Base-by-base conservation (phyloP, 2,329 filamentous ascomycete species). In the Fusarium mundagurra region DNA sequence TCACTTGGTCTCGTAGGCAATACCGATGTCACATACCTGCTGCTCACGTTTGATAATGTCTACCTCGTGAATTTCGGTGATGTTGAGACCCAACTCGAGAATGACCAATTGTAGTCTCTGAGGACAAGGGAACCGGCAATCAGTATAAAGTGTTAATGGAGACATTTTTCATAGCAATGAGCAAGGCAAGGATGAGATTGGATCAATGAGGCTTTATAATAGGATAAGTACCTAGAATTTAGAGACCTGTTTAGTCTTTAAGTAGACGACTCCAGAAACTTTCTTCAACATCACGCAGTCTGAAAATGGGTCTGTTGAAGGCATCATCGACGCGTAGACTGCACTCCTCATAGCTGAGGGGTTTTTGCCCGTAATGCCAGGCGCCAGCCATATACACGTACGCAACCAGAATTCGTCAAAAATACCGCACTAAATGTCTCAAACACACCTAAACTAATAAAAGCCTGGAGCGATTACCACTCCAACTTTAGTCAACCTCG, bases 231-330 rank as follows among this genome's bases (percentile, higher is more conserved):
- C 3, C 9, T 14, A n/a, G 24, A 41, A n/a, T n/a, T 10, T 18
- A 3, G 13, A 18, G 11, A 0, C 12, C 24, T 55, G 3, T 29
- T 39, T 3, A 9, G 3, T 17, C 2, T 18, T 38, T 41, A 41
- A 55, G 34, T 41, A 29, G 8, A 18, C 1, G 11, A 3, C 0
- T 39, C 5, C 4, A 29, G 10, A 13, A n/a, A 3, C 5, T 14
- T 4, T 4, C 51, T 55, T n/a, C 10, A 18, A 14, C 3, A n/a
- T 13, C 9, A 9, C 1, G 2, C 14, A 7, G 14, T 54, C 10
- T 22, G 10, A 29, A 54, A 17, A 29, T 22, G 51, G n/a, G 18
- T 22, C 20, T 13, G 8, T 55, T n/a, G 6, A 9, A 54, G 24
- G 51, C 34, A 55, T 29, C 20, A 18, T 41, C 10, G 34, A 55